Evolutionary conservation across 75 land plant species (phyloP), one percentile per base, ranked within the genome.

Genomic region (Cunninghamia lanceolata): DNA sequence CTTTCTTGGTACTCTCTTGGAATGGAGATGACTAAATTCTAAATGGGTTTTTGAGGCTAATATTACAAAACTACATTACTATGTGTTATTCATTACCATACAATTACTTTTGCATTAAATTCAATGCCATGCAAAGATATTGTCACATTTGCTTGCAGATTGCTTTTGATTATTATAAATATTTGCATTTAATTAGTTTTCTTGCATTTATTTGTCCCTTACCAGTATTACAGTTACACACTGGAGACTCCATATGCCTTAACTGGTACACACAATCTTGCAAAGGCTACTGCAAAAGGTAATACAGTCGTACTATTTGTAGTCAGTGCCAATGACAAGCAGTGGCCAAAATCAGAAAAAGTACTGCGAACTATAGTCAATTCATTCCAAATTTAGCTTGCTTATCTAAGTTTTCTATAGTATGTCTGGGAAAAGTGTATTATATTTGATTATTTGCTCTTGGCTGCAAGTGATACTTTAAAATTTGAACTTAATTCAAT

Each of bases 221-320:
- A 86, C 89, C 94, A 96, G 99, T 98, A 95, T 77, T 98, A 98
- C 90, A 92, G 88, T 17, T 98, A 95, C 85, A 86, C 86, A 71
- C 87, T 96, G 56, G 99, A 98, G 90, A 98, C 99, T 76, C 99
- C 99, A 84, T 98, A 88, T 88, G 99, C 99, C 38, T 39, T 84
- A 68, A 98, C 99, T 3, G 99, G 99, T 34, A 43, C 99, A 28
- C 99, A 96, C 89, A 98, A 98, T 84, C 94, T 98, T 54, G 99
- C 99, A 59, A 95, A 95, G 86, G 99, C 99, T 66, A 96, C 99
- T 16, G 96, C 99, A n/a, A 94, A 95, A 75, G 99, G 99, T 38
- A 98, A 87, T 89, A 96, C 95, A 28, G 96, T 98, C 2, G 84
- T 98, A 28, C 84, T 98, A 47, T 95, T 94, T 89, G 99, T 98